These are phyloP conservation scores for Hevea brasiliensis DNA, from an alignment of 345 rosid genomes.

Conservation along the genomic window DNA sequence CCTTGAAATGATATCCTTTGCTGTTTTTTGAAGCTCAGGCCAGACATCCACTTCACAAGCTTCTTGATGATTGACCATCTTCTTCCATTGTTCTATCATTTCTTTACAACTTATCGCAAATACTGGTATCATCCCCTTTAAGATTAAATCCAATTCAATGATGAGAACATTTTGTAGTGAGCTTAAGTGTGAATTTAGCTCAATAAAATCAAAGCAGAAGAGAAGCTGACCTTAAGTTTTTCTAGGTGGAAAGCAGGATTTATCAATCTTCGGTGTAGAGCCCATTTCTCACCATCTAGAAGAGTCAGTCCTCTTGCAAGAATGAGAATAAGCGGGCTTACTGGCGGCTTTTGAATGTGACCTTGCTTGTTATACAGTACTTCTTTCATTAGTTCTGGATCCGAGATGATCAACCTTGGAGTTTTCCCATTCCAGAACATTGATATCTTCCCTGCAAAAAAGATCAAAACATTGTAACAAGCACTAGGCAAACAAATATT, in stretches of 20 bases:
- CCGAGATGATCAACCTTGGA: constrained; percentile 45
- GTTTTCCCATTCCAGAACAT: constrained; percentile 43
- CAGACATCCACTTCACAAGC: constrained; percentile 46
- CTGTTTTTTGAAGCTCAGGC: constrained; percentile 50
- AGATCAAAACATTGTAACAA: too few relatives aligned
- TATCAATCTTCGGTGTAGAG: constrained; percentile 39
- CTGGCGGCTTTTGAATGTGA: constrained; percentile 44
- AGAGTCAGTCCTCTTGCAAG: constrained; percentile 41
- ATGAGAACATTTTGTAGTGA: neutral
- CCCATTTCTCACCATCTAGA: constrained; percentile 51
- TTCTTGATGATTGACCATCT: constrained; percentile 24
- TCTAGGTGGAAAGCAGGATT: constrained; percentile 54
- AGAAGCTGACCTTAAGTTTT: constrained; percentile 40
- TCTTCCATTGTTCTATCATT: constrained; percentile 46
- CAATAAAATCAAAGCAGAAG: neutral
- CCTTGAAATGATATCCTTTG: constrained; percentile 44
- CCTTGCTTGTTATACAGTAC: constrained; percentile 47
- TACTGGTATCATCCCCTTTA: constrained; percentile 40
- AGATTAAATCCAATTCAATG: neutral
- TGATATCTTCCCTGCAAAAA: constrained; percentile 44
- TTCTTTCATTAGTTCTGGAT: constrained; percentile 42
- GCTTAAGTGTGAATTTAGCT: too few relatives aligned
- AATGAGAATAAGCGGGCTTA: constrained; percentile 34
- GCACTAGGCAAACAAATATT: too few relatives aligned
- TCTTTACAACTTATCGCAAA: constrained; percentile 34